Conservation (phyloP, 2,329 filamentous ascomycete species). For the Calonectria multiphialidica region DNA sequence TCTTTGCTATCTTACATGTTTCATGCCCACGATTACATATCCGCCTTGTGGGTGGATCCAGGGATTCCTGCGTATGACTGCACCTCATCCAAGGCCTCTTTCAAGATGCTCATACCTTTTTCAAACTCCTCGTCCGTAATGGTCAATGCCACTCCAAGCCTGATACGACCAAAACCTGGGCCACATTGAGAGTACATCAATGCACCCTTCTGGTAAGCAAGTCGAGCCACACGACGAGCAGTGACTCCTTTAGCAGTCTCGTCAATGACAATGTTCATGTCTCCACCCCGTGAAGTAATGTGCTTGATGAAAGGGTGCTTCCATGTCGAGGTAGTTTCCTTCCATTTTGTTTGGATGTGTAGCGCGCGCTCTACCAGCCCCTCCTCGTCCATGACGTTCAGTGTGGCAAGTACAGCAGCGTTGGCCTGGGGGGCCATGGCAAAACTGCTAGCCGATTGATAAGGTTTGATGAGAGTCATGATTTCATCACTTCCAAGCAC, state of each 20-base stretch:
- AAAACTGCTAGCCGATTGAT: slow-evolving; percentile 21
- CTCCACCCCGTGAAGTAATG: slow-evolving; percentile 23
- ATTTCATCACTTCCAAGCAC: slow-evolving; percentile 28
- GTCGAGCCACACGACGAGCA: slow-evolving; percentile 21
- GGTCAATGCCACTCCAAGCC: slow-evolving; percentile 23
- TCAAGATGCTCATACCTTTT: slow-evolving; percentile 22
- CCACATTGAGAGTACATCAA: slow-evolving; percentile 20
- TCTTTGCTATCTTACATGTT: background rate
- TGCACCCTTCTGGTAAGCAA: slow-evolving; percentile 24
- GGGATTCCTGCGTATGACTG: slow-evolving; percentile 26
- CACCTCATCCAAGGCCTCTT: slow-evolving; percentile 22
- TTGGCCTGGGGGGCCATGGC: slow-evolving; percentile 26
- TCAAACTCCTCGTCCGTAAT: slow-evolving; percentile 32
- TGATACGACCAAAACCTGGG: slow-evolving; percentile 8
- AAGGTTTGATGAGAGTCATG: slow-evolving; percentile 26
- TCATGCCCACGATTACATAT: background rate
- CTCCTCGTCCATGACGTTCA: slow-evolving; percentile 25
- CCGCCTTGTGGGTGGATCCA: slow-evolving; percentile 24
- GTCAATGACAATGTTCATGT: slow-evolving; percentile 26
- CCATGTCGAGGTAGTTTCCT: slow-evolving; percentile 22
- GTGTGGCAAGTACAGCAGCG: slow-evolving; percentile 17
- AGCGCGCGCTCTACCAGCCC: slow-evolving; percentile 24
- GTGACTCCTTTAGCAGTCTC: slow-evolving; percentile 20
- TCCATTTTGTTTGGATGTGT: slow-evolving; percentile 22
- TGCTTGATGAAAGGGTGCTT: slow-evolving; percentile 24